These are phyloP conservation scores for Penicillium aurantiogriseum DNA, from an alignment of 2,329 filamentous ascomycete genomes.

Conservation along the genomic window DNA sequence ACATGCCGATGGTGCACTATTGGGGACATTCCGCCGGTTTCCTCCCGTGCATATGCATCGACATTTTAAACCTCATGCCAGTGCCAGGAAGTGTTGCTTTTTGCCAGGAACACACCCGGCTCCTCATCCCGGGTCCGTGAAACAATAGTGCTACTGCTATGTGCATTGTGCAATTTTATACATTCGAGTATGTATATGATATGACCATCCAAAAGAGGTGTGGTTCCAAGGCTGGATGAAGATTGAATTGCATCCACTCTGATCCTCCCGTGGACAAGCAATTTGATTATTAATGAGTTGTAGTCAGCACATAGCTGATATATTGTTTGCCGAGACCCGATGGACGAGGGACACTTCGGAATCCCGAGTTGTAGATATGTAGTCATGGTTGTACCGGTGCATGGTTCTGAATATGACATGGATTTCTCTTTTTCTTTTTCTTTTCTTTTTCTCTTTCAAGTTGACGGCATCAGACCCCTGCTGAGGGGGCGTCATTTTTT, in stretches of 20 bases:
- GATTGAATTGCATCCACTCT: neutral
- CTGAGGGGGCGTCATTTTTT: slow-evolving; percentile 5
- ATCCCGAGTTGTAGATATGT: slow-evolving; percentile 5
- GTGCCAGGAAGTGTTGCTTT: neutral
- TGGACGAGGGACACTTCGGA: slow-evolving; percentile 1
- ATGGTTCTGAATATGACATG: neutral
- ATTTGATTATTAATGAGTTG: neutral
- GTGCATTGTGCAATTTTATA: neutral
- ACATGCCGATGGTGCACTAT: slow-evolving; percentile 8
- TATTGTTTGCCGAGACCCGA: slow-evolving; percentile 4
- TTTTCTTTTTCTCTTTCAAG: neutral
- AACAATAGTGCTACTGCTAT: neutral
- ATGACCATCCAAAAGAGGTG: neutral
- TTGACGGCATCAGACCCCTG: slow-evolving; percentile 3
- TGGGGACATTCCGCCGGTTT: slow-evolving; percentile 7
- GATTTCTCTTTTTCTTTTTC: neutral
- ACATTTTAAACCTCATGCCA: slow-evolving; percentile 6
- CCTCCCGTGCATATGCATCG: slow-evolving; percentile 1
- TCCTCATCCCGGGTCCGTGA: neutral
- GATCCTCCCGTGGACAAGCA: neutral
- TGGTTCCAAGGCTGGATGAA: neutral
- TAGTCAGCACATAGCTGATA: neutral
- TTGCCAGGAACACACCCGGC: slow-evolving; percentile 6
- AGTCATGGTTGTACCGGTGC: slow-evolving; percentile 1
- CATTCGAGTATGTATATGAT: neutral